A percentile compares a stretch with the other conserved stretches of the same genome.
phyloP scores from a whole-genome alignment of 192 early-diverging fungal species.

The Coemansia sp. region DNA sequence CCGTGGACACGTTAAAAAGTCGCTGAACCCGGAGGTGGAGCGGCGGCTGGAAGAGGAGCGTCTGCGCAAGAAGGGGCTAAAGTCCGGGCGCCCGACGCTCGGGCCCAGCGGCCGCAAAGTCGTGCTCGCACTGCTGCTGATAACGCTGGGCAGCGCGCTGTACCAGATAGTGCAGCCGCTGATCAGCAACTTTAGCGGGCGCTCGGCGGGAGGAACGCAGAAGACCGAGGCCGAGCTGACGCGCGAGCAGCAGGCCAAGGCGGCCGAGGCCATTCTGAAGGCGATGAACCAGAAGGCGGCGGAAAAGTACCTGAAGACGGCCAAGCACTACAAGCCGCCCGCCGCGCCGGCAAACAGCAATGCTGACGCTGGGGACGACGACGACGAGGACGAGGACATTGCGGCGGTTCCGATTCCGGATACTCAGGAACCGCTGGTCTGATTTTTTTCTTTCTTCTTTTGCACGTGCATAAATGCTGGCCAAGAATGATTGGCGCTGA shows the following conservation, averaged over 20 bases:
- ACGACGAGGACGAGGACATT: conserved; percentile 7
- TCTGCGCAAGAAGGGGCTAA: conserved; percentile 35
- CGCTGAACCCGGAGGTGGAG: conserved; percentile 28
- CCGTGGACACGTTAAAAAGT: conserved; percentile 36
- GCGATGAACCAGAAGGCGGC: conserved; percentile 31
- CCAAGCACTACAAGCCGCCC: conserved; percentile 37
- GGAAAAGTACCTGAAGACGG: conserved; percentile 22
- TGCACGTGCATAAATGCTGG: conserved; percentile 3
- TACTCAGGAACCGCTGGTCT: conserved; percentile 5
- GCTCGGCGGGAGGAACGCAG: not conserved
- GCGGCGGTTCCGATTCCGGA: conserved; percentile 8
- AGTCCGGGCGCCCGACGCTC: conserved; percentile 3
- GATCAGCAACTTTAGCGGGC: conserved; percentile 11
- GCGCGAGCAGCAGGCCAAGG: conserved; percentile 41
- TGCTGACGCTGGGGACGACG: not conserved
- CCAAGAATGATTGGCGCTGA: conserved; percentile 14
- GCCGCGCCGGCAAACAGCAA: not conserved
- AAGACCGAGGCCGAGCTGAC: conserved; percentile 19
- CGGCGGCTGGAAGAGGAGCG: conserved; percentile 25
- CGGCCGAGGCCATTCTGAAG: conserved; percentile 31
- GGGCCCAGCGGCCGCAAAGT: conserved; percentile 16
- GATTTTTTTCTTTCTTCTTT: not conserved
- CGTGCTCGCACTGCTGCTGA: conserved; percentile 15
- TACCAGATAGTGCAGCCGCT: conserved; percentile 40
- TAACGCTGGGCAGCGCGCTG: conserved; percentile 42